Evolutionary conservation across 352 stramenopile species (phyloP).

Genomic region (Nothophytophthora sp.): DNA sequence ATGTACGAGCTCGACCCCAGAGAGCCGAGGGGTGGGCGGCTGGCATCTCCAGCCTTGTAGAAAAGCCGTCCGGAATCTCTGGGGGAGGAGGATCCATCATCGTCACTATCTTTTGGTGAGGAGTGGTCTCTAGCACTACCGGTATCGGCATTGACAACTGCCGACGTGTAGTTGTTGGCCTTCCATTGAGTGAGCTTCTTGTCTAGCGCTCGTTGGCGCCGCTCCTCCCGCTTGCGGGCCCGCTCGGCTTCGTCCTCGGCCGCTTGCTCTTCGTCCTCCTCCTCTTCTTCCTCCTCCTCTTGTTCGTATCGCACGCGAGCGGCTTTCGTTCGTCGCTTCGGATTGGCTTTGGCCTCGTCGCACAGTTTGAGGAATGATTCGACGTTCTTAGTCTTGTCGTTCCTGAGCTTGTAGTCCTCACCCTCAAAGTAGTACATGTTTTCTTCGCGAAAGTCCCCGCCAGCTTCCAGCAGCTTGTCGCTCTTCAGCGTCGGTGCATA

Average conservation of each 20-base stretch:
- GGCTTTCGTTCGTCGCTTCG: slow-evolving; percentile 29
- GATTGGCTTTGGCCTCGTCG: slow-evolving; percentile 10
- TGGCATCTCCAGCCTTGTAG: slow-evolving; percentile 67
- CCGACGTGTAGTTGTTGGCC: slow-evolving; percentile 64
- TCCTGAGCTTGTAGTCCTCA: slow-evolving; percentile 58
- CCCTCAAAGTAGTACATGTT: slow-evolving; percentile 89
- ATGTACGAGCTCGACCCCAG: slow-evolving; percentile 31
- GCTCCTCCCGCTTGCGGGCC: slow-evolving; percentile 39
- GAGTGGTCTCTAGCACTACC: not conserved
- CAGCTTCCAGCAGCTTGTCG: slow-evolving; percentile 52
- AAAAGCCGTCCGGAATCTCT: slow-evolving; percentile 24
- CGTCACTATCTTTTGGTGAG: slow-evolving; percentile 7
- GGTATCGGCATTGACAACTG: slow-evolving; percentile 23
- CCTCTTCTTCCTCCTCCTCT: slow-evolving; percentile 33
- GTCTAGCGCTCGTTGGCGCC: slow-evolving; percentile 37
- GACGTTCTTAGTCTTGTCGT: slow-evolving; percentile 38
- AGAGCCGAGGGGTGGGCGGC: slow-evolving; percentile 27
- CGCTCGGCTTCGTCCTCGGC: slow-evolving; percentile 45
- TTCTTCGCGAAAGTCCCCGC: slow-evolving; percentile 63
- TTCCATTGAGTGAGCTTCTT: slow-evolving; percentile 61
- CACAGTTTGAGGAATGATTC: slow-evolving; percentile 44
- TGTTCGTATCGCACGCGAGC: slow-evolving; percentile 39
- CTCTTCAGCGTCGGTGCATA: slow-evolving; percentile 19
- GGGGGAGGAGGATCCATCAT: slow-evolving; percentile 1
- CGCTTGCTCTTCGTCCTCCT: slow-evolving; percentile 28